phyloP scores from a whole-genome alignment of 129 eudicot genomes.

The Arctium minus region DNA sequence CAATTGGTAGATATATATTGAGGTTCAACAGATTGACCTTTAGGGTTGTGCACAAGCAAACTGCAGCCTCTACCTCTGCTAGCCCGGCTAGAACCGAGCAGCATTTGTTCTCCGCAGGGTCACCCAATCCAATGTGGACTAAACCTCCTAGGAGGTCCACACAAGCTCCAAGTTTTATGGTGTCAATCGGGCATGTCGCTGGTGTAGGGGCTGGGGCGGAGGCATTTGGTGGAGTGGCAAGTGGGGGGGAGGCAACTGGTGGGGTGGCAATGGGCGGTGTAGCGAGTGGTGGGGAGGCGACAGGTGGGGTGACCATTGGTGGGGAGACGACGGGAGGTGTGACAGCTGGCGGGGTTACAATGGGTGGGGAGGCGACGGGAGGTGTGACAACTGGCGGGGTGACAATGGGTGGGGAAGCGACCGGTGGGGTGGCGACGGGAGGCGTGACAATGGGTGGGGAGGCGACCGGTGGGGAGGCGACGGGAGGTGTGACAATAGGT shows the following conservation, averaged over 20 bases:
- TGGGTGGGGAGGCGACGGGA: not conserved
- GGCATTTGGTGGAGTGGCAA: slow-evolving; percentile 21
- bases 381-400: not conserved
- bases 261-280: not conserved
- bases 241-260: not conserved
- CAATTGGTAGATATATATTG: slow-evolving; percentile 55
- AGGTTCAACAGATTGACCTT: slow-evolving; percentile 76
- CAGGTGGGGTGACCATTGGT: not conserved
- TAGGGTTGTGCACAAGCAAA: slow-evolving; percentile 75
- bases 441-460: not conserved
- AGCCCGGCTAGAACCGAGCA: slow-evolving; percentile 69
- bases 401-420: not conserved
- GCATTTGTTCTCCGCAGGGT: slow-evolving; percentile 59
- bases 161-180: slow-evolving; percentile 74
- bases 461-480: not conserved
- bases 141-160: slow-evolving; percentile 83
- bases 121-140: slow-evolving; percentile 65
- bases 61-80: slow-evolving; percentile 83
- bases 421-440: not conserved
- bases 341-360: not conserved
- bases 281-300: not conserved
- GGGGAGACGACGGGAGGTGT: not conserved
- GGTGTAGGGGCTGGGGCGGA: not conserved
- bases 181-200: slow-evolving; percentile 64
- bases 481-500: not conserved